phyloP scores from a whole-genome alignment of 495 filamentous ascomycete species.

The Neurospora intermedia region DNA sequence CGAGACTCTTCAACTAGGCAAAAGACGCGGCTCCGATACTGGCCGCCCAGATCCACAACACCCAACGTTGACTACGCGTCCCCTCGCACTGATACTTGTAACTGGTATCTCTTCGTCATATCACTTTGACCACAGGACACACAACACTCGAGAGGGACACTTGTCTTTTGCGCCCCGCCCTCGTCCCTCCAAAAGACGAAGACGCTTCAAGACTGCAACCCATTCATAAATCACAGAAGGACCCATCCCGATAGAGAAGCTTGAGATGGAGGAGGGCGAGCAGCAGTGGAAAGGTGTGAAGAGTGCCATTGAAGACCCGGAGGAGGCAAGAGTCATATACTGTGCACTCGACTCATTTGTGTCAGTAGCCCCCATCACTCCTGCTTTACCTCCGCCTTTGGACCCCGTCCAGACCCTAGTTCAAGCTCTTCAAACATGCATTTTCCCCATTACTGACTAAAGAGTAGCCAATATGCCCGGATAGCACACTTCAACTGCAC shows the following conservation, averaged over 20 bases:
- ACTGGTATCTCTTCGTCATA: neutral
- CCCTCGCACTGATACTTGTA: neutral
- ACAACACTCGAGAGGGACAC: neutral
- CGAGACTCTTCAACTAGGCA: neutral
- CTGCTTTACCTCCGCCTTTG: neutral
- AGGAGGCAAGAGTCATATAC: conserved; percentile 66
- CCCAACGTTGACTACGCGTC: neutral
- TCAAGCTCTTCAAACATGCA: neutral
- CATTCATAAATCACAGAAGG: neutral
- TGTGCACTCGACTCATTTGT: conserved; percentile 74
- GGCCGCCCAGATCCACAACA: neutral
- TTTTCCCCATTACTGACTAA: neutral
- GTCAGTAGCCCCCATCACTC: conserved; percentile 40
- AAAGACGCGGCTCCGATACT: neutral
- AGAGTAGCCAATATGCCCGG: conserved; percentile 68
- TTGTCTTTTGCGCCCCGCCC: neutral
- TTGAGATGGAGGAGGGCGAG: conserved; percentile 15
- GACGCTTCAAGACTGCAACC: neutral
- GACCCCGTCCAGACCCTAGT: neutral
- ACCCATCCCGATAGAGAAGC: neutral
- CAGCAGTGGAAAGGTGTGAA: conserved; percentile 47
- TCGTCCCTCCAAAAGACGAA: neutral
- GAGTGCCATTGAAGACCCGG: conserved; percentile 55
- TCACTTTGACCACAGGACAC: neutral
- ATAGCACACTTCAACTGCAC: conserved; percentile 78